phyloP scores from a whole-genome alignment of 1,139 yeast genomes.

The Hemisphaericaspora subhashii region DNA sequence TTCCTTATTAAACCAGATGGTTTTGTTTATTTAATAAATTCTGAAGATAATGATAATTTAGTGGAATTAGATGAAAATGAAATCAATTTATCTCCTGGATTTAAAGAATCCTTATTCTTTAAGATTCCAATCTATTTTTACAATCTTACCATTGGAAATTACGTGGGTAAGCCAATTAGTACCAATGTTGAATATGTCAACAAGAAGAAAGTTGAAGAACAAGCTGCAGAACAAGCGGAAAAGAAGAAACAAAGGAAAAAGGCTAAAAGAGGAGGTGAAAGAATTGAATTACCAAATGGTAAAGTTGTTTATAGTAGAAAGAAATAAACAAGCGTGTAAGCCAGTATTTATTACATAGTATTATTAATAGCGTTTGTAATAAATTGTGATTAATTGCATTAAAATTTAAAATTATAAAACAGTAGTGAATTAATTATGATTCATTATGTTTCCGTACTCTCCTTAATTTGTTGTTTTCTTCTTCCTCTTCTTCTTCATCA shows the following conservation, averaged over 20 bases:
- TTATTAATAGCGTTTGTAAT: too few species aligned
- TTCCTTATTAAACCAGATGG: slow-evolving; percentile 72
- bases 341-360: too few species aligned
- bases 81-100: slow-evolving; percentile 38
- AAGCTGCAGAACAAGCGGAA: slow-evolving; percentile 10
- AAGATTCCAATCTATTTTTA: slow-evolving; percentile 46
- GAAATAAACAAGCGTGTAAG: slow-evolving; percentile 20
- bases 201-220: slow-evolving; percentile 10
- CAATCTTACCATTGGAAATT: slow-evolving; percentile 46
- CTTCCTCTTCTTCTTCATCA: slow-evolving; percentile 31
- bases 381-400: too few species aligned
- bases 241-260: slow-evolving; percentile 27
- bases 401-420: too few species aligned
- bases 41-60: slow-evolving; percentile 41
- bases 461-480: slow-evolving; percentile 29
- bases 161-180: slow-evolving; percentile 26
- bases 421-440: too few species aligned
- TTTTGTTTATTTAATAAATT: slow-evolving; percentile 60
- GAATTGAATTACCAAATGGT: slow-evolving; percentile 57
- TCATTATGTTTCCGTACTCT: slow-evolving; percentile 44
- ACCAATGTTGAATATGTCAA: slow-evolving; percentile 22
- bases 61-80: slow-evolving; percentile 39
- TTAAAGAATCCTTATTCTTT: slow-evolving; percentile 57
- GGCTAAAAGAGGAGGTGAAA: slow-evolving; percentile 40
- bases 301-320: slow-evolving; percentile 53